These are phyloP conservation scores for Candida qinlingensis DNA, from an alignment of 805 yeast genomes.

Conservation along the genomic window DNA sequence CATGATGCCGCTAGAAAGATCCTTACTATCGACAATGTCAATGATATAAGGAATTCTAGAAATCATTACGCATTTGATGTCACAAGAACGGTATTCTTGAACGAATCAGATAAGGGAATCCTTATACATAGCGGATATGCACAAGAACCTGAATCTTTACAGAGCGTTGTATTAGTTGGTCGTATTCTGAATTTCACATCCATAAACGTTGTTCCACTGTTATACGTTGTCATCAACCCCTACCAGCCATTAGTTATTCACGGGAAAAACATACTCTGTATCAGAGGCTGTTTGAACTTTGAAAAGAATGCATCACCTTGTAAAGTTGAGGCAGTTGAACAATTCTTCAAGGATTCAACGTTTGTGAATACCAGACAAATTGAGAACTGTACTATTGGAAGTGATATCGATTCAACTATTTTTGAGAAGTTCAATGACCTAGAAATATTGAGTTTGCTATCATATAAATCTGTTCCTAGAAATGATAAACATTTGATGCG, in stretches of 20 bases:
- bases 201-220: background rate
- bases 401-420: background rate
- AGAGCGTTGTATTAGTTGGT: background rate
- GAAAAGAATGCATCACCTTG: constrained; percentile 1
- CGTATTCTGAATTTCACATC: background rate
- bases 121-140: background rate
- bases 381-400: background rate
- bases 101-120: constrained; percentile 6
- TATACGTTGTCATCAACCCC: constrained; percentile 3
- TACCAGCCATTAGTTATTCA: background rate
- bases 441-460: background rate
- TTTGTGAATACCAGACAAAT: background rate
- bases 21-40: constrained; percentile 1
- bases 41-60: background rate
- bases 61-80: constrained; percentile 2
- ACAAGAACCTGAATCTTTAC: background rate
- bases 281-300: constrained; percentile 1
- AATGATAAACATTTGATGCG: background rate
- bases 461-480: background rate
- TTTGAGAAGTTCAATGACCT: background rate
- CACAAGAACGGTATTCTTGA: constrained; percentile 3
- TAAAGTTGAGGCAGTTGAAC: background rate
- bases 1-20: constrained; percentile 2
- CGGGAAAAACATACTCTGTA: background rate
- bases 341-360: background rate